Conservation (phyloP, 352 stramenopile species). For the Pythium apleroticum region DNA sequence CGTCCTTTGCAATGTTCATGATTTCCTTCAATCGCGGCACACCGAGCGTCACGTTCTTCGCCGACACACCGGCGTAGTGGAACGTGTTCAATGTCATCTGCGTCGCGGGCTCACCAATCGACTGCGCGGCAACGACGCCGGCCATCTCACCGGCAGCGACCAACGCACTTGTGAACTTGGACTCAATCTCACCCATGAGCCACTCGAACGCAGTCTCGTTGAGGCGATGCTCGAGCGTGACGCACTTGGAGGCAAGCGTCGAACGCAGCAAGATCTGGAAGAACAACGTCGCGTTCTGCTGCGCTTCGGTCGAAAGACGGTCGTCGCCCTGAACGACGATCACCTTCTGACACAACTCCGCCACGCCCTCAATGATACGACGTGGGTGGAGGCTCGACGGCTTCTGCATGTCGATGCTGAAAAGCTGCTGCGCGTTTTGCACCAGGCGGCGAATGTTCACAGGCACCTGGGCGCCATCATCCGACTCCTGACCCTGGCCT, state of each 20-base stretch:
- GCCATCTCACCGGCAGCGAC: slow-evolving; percentile 98
- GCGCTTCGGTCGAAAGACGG: slow-evolving; percentile 93
- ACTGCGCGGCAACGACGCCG: slow-evolving; percentile 98
- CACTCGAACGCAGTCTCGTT: slow-evolving; percentile 96
- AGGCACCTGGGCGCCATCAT: slow-evolving; percentile 89
- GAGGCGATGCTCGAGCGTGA: slow-evolving; percentile 95
- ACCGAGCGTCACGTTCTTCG: slow-evolving; percentile 99
- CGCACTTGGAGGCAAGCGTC: slow-evolving; percentile 94
- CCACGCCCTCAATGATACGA: slow-evolving; percentile 89
- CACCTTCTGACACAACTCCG: slow-evolving; percentile 93
- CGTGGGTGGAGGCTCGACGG: slow-evolving; percentile 92
- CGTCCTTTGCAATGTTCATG: slow-evolving; percentile 98
- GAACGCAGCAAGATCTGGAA: slow-evolving; percentile 98
- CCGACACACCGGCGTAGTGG: slow-evolving; percentile 98
- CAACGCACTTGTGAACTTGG: slow-evolving; percentile 94
- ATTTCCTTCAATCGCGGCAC: slow-evolving; percentile 99
- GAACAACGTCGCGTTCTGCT: slow-evolving; percentile 97
- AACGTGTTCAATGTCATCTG: slow-evolving; percentile 99
- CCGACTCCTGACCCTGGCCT: slow-evolving; percentile 91
- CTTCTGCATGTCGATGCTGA: slow-evolving; percentile 92
- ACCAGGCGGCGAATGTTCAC: slow-evolving; percentile 96
- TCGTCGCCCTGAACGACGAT: slow-evolving; percentile 96
- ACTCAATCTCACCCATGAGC: slow-evolving; percentile 96
- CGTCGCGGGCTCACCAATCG: slow-evolving; percentile 98
- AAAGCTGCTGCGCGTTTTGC: slow-evolving; percentile 95